Conservation (phyloP, 192 early-diverging fungal genomes). For the Phycomyces blakesleeanus region DNA sequence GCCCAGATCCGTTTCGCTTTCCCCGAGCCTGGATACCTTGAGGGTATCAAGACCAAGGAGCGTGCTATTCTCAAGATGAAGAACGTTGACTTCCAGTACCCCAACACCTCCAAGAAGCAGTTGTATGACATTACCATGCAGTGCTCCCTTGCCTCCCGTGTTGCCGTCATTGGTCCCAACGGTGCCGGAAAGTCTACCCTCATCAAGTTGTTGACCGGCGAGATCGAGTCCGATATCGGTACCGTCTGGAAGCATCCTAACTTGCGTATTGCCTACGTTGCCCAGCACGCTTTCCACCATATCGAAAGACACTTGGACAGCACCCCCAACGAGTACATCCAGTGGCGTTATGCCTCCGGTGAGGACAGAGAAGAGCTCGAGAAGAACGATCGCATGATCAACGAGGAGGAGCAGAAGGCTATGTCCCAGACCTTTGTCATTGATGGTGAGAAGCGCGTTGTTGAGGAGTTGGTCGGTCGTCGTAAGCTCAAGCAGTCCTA, state of each 20-base stretch:
- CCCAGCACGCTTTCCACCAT: slow-evolving; percentile 88
- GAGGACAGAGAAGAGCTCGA: slow-evolving; percentile 73
- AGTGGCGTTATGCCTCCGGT: slow-evolving; percentile 79
- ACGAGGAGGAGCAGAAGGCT: slow-evolving; percentile 61
- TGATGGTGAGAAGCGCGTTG: slow-evolving; percentile 61
- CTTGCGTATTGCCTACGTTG: slow-evolving; percentile 83
- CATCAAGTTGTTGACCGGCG: slow-evolving; percentile 76
- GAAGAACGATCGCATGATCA: slow-evolving; percentile 66
- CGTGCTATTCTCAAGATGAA: slow-evolving; percentile 78
- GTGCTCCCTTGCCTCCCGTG: slow-evolving; percentile 70
- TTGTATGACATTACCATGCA: slow-evolving; percentile 59
- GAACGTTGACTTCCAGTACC: slow-evolving; percentile 69
- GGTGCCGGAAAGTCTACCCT: slow-evolving; percentile 70
- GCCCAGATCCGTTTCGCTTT: slow-evolving; percentile 62
- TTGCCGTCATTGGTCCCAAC: slow-evolving; percentile 77
- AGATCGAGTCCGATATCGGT: slow-evolving; percentile 68
- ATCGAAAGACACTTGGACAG: slow-evolving; percentile 78
- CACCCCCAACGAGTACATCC: slow-evolving; percentile 81
- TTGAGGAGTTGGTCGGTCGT: slow-evolving; percentile 63
- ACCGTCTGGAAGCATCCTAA: slow-evolving; percentile 82
- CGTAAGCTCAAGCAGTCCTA: slow-evolving; percentile 79
- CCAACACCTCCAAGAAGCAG: slow-evolving; percentile 55
- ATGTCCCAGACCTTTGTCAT: slow-evolving; percentile 48
- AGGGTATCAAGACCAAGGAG: slow-evolving; percentile 72
- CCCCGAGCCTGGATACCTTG: slow-evolving; percentile 71